Percentiles rank a stretch among this genome's conserved stretches.
Conservation (phyloP, 1,139 yeast genomes). For the Kluyveromyces marxianus region DNA sequence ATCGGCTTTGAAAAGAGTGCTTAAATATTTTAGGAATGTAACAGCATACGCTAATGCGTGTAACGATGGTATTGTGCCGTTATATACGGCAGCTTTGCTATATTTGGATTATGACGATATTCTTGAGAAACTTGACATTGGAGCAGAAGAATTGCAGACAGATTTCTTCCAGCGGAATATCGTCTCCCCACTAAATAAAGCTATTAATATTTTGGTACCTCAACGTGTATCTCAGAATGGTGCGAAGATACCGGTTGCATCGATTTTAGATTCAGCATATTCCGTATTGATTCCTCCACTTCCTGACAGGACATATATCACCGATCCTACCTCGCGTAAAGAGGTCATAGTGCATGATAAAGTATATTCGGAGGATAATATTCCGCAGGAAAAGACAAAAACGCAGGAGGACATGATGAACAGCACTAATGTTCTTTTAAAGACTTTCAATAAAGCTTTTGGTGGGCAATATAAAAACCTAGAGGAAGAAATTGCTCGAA, state of each 20-base stretch:
- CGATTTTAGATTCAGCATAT: constrained; percentile 77
- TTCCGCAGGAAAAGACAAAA: constrained; percentile 40
- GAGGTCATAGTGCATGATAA: constrained; percentile 70
- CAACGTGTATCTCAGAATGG: constrained; percentile 18
- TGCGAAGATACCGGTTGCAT: constrained; percentile 51
- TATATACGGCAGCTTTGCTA: constrained; percentile 75
- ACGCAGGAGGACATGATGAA: constrained; percentile 11
- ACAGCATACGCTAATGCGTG: constrained; percentile 36
- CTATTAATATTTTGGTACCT: constrained; percentile 27
- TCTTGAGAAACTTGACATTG: constrained; percentile 28
- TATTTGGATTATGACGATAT: constrained; percentile 62
- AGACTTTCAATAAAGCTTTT: constrained; percentile 18
- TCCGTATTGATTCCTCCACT: constrained; percentile 79
- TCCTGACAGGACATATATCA: constrained; percentile 64
- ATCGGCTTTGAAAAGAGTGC: constrained; percentile 31
- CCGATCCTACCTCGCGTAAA: constrained; percentile 50
- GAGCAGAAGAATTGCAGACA: constrained; percentile 3
- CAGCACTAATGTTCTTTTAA: constrained; percentile 17
- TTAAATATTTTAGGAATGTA: constrained; percentile 57
- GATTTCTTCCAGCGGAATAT: constrained; percentile 21
- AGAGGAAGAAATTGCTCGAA: constrained; percentile 80
- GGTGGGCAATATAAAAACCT: constrained; percentile 21
- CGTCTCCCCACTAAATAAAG: constrained; percentile 27
- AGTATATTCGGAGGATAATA: constrained; percentile 55
- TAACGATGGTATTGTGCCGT: constrained; percentile 84